These are phyloP conservation scores for Metschnikowia baotianmanensis DNA, from an alignment of 805 yeast species.

Conservation along the genomic window DNA sequence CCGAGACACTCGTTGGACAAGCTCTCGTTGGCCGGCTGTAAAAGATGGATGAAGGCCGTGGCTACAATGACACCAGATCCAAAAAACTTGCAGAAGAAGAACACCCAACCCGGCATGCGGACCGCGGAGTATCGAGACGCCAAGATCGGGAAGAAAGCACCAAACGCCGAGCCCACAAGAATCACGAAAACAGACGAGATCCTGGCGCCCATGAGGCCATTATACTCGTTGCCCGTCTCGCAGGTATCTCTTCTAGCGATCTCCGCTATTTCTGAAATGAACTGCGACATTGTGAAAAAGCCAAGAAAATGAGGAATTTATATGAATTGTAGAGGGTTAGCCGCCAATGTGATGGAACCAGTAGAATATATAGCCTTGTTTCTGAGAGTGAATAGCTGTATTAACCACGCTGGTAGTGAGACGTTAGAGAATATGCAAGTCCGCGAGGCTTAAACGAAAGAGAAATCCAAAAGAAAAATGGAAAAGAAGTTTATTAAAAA, in stretches of 20 bases:
- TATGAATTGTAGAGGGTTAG: not conserved
- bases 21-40: constrained; percentile 65
- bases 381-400: too few species aligned
- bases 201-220: constrained; percentile 48
- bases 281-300: not conserved
- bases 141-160: constrained; percentile 60
- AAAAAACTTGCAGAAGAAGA: constrained; percentile 68
- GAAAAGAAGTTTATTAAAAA: too few species aligned
- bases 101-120: constrained; percentile 58
- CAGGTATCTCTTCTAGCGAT: constrained; percentile 35
- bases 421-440: too few species aligned
- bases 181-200: constrained; percentile 66
- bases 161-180: constrained; percentile 49
- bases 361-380: too few species aligned
- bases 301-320: not conserved
- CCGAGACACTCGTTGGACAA: constrained; percentile 60
- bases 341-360: too few species aligned
- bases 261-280: constrained; percentile 9
- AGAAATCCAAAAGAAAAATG: too few species aligned
- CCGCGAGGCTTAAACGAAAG: too few species aligned
- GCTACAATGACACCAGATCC: constrained; percentile 85
- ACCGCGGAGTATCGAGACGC: constrained; percentile 59
- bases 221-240: constrained; percentile 40
- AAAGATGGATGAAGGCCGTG: constrained; percentile 74
- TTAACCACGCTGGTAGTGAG: too few species aligned